A percentile compares a stretch with the other conserved stretches of the same genome.
phyloP scores from a whole-genome alignment of 1,284 basidiomycete species.

The Ustilago cynodontis region DNA sequence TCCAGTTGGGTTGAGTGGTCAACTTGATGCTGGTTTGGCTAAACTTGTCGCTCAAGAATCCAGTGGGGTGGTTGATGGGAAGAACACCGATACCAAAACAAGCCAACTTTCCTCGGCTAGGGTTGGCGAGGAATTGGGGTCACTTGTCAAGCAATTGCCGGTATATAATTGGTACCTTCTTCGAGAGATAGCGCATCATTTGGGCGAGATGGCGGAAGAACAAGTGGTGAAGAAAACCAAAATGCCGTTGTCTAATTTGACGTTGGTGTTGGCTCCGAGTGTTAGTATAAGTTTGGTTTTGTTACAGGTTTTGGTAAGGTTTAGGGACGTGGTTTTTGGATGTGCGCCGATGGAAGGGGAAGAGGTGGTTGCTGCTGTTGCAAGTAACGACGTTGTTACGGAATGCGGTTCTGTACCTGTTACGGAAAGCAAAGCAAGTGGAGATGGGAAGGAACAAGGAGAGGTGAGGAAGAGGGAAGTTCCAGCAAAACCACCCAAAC shows the following conservation, averaged over 20 bases:
- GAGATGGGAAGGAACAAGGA: not conserved
- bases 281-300: constrained; percentile 56
- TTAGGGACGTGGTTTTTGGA: constrained; percentile 43
- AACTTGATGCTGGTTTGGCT: constrained; percentile 40
- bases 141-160: constrained; percentile 48
- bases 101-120: constrained; percentile 10
- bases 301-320: constrained; percentile 58
- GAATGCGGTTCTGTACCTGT: no score
- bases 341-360: constrained; percentile 15
- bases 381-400: no score
- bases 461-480: not conserved
- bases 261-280: constrained; percentile 66
- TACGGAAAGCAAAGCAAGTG: not conserved
- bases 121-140: constrained; percentile 24
- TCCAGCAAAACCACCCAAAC: constrained; percentile 35
- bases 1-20: constrained; percentile 18
- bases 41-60: constrained; percentile 14
- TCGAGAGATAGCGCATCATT: constrained; percentile 60
- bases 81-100: constrained; percentile 18
- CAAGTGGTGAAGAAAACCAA: constrained; percentile 56
- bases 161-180: constrained; percentile 65
- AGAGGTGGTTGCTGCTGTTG: constrained; percentile 22
- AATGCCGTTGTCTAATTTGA: constrained; percentile 66
- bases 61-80: not conserved
- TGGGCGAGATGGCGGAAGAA: constrained; percentile 45